phyloP scores from a whole-genome alignment of 148 eudicot genomes.

The Silene conica region DNA sequence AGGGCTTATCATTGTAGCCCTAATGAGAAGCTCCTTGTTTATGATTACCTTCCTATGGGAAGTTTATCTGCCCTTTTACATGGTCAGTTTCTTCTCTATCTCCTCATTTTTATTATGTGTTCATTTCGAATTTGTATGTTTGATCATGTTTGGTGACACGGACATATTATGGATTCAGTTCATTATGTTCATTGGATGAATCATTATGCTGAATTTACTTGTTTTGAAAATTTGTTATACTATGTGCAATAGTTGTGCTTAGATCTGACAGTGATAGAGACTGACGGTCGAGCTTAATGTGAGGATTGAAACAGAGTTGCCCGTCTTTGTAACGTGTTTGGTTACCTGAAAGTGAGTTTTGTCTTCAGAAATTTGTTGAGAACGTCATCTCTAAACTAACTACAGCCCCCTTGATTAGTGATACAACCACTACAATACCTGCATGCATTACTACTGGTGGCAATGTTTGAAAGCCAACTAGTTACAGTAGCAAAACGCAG shows the following conservation, averaged over 20 bases:
- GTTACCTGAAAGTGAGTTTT: not conserved
- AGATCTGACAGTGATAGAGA: not conserved
- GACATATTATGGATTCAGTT: not conserved
- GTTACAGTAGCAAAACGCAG: not conserved
- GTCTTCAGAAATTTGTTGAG: not conserved
- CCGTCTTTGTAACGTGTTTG: not conserved
- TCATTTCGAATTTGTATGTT: not conserved
- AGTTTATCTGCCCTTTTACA: conserved; percentile 95
- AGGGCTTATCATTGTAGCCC: conserved; percentile 71
- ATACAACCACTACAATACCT: not conserved
- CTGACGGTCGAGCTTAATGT: not conserved
- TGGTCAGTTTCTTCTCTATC: conserved; percentile 38
- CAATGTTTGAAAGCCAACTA: not conserved
- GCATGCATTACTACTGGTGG: not conserved
- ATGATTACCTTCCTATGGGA: conserved; percentile 86
- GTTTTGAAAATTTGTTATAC: not conserved
- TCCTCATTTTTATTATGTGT: not conserved
- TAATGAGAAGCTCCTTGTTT: conserved; percentile 79
- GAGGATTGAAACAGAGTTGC: not conserved
- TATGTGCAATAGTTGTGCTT: not conserved
- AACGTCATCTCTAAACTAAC: not conserved
- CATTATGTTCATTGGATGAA: too few species aligned
- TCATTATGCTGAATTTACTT: not conserved
- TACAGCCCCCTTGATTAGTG: not conserved
- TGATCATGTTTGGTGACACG: not conserved